Evolutionary conservation across 2,329 filamentous ascomycete genomes (phyloP).

Genomic region (Pseudocercospora vitis): DNA sequence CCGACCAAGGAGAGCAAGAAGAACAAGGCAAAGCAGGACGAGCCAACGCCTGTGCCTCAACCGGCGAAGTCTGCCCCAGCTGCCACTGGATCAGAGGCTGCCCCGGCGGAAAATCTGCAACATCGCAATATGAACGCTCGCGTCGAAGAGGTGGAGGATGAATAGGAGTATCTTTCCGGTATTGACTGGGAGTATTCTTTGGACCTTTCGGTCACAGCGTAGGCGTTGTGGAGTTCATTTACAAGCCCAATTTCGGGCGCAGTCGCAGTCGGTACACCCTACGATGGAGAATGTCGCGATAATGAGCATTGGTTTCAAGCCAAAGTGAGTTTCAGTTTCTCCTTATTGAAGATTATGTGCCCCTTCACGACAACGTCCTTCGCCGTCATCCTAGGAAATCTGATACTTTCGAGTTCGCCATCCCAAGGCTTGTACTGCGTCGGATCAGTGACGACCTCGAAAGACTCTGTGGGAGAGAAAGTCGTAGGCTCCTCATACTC

Average conservation of each 20-base stretch:
- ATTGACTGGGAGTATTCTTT: background rate
- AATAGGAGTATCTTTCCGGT: conserved; percentile 10
- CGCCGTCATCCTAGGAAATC: conserved; percentile 23
- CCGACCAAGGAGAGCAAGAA: conserved; percentile 23
- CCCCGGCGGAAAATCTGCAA: conserved; percentile 22
- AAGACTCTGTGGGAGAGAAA: conserved; percentile 26
- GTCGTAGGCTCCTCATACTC: conserved; percentile 29
- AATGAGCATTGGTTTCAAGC: no score
- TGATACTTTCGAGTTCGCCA: conserved; percentile 25
- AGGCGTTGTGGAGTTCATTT: conserved; percentile 14
- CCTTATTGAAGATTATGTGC: conserved; percentile 20
- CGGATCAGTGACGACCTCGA: conserved; percentile 15
- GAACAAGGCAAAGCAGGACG: conserved; percentile 18
- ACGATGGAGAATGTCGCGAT: no score
- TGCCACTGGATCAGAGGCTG: conserved; percentile 29
- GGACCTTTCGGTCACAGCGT: conserved; percentile 11
- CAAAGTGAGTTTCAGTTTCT: conserved; percentile 13
- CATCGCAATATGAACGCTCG: conserved; percentile 31
- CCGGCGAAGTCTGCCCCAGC: conserved; percentile 19
- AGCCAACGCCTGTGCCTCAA: conserved; percentile 8
- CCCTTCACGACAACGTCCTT: conserved; percentile 23
- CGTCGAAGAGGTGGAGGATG: conserved; percentile 36
- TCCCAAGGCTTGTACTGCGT: conserved; percentile 23
- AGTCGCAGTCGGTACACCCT: no score
- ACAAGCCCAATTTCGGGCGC: background rate